A percentile compares a stretch with the other conserved stretches of the same genome.
Conservation (phyloP, 345 rosid genomes). For the Gossypium sturtianum region DNA sequence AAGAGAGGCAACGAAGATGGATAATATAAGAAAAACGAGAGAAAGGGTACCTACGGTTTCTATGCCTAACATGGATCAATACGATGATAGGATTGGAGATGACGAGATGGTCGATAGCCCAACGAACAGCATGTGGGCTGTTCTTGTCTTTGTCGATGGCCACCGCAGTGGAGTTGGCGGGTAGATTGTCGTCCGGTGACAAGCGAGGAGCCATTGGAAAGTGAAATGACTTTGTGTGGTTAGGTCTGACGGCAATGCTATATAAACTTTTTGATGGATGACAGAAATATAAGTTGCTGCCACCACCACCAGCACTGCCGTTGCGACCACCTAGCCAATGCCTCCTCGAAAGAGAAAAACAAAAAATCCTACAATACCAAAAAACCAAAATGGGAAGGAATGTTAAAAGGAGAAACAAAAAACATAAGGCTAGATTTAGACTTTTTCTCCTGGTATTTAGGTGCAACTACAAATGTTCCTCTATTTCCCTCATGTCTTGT, state of each 20-base stretch:
- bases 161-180: conserved; percentile 46
- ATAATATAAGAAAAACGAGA: conserved; percentile 13
- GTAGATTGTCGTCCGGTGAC: conserved; percentile 27
- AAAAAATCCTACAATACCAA: neutral
- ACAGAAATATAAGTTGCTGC: neutral
- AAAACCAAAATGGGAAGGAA: neutral
- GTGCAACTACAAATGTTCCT: neutral
- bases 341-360: neutral
- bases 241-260: neutral
- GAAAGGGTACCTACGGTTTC: conserved; percentile 61
- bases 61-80: conserved; percentile 58
- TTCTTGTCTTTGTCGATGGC: conserved; percentile 83
- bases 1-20: no score
- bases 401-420: neutral
- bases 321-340: neutral
- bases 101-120: conserved; percentile 74
- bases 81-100: conserved; percentile 33
- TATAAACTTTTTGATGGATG: neutral
- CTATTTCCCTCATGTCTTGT: neutral
- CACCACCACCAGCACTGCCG: neutral
- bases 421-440: neutral
- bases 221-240: neutral
- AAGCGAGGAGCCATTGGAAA: conserved; percentile 27
- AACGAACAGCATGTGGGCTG: conserved; percentile 74
- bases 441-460: neutral